A percentile compares a stretch with the other conserved stretches of the same genome.
Conservation (phyloP, 257 asterid species). For the Gardenia jasminoides region DNA sequence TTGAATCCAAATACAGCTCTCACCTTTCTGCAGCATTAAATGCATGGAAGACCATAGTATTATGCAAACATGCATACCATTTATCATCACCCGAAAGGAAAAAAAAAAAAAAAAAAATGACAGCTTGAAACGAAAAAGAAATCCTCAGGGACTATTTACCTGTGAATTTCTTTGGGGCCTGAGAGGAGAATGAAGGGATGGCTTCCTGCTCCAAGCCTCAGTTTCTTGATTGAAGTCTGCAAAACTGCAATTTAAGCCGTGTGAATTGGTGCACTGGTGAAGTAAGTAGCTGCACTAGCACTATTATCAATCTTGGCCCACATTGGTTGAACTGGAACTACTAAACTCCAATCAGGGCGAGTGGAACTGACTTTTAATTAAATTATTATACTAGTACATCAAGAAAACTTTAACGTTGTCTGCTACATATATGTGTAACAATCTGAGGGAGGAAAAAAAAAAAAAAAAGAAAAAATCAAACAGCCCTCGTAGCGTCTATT, state of each 20-base stretch:
- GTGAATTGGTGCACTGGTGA: constrained; percentile 8
- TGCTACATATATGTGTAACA: too few species aligned
- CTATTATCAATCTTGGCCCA: constrained; percentile 3
- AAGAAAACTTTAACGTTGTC: not conserved
- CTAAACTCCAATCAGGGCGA: constrained; percentile 14
- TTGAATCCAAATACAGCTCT: too few species aligned
- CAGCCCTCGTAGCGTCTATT: not conserved
- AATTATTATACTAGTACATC: not conserved
- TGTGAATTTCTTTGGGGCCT: not conserved
- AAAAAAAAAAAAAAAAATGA: not conserved
- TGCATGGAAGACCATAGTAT: constrained; percentile 4
- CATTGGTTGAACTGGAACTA: constrained; percentile 8
- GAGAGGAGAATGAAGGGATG: not conserved
- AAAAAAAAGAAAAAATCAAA: not conserved
- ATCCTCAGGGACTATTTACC: not conserved
- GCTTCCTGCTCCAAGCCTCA: not conserved
- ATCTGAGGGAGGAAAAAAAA: too few species aligned
- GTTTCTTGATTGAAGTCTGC: not conserved
- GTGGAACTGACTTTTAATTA: constrained; percentile 1
- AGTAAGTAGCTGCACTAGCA: not conserved
- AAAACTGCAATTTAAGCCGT: not conserved
- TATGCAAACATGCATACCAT: constrained; percentile 3
- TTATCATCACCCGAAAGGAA: not conserved
- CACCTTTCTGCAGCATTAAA: not conserved
- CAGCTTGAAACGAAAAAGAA: not conserved